Percentiles rank a stretch among this genome's conserved stretches.
Conservation (phyloP, 805 yeast genomes). For the Candida boidinii region DNA sequence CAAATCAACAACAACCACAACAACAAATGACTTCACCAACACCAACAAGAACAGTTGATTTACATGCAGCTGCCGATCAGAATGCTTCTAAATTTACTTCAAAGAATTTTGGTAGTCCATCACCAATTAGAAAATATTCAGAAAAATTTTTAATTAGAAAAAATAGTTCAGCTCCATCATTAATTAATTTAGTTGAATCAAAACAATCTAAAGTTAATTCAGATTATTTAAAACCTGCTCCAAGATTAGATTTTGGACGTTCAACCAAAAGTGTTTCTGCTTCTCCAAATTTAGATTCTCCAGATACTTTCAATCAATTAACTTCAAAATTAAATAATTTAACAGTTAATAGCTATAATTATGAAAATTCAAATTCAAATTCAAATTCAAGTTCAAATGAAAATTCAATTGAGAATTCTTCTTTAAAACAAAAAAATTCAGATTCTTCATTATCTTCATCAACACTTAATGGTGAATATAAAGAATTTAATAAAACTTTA, state of each 20-base stretch:
- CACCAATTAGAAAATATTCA: slow-evolving; percentile 12
- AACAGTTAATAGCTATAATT: too few relatives aligned
- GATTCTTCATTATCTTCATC: background rate
- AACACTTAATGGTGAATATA: slow-evolving; percentile 5
- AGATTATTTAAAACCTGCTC: too few relatives aligned
- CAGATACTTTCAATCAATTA: too few relatives aligned
- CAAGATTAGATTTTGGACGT: too few relatives aligned
- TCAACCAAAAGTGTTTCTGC: too few relatives aligned
- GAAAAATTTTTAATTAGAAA: slow-evolving; percentile 18
- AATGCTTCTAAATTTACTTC: background rate
- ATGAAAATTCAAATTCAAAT: background rate
- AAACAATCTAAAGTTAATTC: too few relatives aligned
- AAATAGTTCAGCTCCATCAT: slow-evolving; percentile 22
- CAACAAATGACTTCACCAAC: background rate
- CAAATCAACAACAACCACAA: background rate
- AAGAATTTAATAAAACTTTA: slow-evolving; percentile 14
- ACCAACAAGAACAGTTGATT: background rate
- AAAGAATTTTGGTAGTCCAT: background rate
- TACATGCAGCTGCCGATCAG: background rate
- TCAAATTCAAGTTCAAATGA: too few relatives aligned
- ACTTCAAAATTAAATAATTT: too few relatives aligned
- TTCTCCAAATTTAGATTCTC: background rate
- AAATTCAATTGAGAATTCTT: background rate
- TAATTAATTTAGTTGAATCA: slow-evolving; percentile 7
- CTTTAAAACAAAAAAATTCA: too few relatives aligned